Evolutionary conservation across 78 protist species (phyloP).

Genomic region (Dictyostelium firmibasis): DNA sequence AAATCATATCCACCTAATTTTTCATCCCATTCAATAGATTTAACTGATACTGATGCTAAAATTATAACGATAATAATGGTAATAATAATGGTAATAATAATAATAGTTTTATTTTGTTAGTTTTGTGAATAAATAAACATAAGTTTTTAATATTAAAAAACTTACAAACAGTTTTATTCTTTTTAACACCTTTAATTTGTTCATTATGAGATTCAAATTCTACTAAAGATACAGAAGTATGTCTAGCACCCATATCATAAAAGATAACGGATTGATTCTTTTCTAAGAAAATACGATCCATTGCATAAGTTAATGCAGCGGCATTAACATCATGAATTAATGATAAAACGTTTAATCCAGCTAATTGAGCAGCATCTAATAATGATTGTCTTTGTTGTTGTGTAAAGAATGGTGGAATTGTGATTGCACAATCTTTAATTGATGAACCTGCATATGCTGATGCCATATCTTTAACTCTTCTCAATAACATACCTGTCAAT

Average conservation of each 20-base stretch:
- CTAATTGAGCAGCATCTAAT: constrained; percentile 83
- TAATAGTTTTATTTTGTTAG: no score
- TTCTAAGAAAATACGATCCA: constrained; percentile 45
- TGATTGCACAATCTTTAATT: constrained; percentile 71
- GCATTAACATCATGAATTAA: constrained; percentile 55
- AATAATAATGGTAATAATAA: neutral
- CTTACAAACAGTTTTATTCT: constrained; percentile 38
- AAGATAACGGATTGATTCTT: constrained; percentile 55
- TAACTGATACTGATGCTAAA: constrained; percentile 37
- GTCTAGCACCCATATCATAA: constrained; percentile 86
- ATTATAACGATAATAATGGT: neutral
- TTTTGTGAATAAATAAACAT: no score
- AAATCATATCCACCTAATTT: constrained; percentile 84
- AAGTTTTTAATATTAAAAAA: no score
- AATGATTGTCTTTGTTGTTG: constrained; percentile 86
- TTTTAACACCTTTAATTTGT: constrained; percentile 17
- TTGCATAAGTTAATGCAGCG: constrained; percentile 63
- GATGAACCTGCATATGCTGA: neutral
- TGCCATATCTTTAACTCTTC: constrained; percentile 34
- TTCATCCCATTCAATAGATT: constrained; percentile 63
- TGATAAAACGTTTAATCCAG: constrained; percentile 73
- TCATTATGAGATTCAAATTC: constrained; percentile 5
- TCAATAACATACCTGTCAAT: constrained; percentile 52
- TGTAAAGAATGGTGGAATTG: constrained; percentile 82
- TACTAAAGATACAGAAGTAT: constrained; percentile 64